These are phyloP conservation scores for Nothopassalora personata DNA, from an alignment of 2,329 filamentous ascomycete genomes.

Conservation along the genomic window DNA sequence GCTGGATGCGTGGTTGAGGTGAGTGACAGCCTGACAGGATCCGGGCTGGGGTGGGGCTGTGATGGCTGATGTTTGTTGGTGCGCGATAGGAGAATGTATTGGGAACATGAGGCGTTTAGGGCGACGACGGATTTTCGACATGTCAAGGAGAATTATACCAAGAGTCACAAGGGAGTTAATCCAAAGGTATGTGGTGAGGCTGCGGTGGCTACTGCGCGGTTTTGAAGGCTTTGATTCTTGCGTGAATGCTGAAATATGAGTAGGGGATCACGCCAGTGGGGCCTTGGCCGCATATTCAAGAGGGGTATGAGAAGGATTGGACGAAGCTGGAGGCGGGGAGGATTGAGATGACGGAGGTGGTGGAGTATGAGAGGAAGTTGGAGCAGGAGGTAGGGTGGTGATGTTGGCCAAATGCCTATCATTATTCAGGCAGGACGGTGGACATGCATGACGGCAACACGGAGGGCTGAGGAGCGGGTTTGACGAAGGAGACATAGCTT, in stretches of 20 bases:
- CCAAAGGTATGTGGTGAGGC: slow-evolving; percentile 35
- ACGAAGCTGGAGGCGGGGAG: slow-evolving; percentile 44
- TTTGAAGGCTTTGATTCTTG: no score
- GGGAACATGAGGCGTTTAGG: slow-evolving; percentile 49
- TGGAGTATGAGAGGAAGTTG: slow-evolving; percentile 30
- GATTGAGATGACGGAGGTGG: slow-evolving; percentile 41
- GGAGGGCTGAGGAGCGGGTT: no score
- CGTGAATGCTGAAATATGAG: no score
- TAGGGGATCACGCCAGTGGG: slow-evolving; percentile 56
- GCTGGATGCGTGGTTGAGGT: slow-evolving; percentile 54
- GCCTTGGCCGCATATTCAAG: slow-evolving; percentile 55
- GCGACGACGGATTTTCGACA: slow-evolving; percentile 61
- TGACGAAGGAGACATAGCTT: no score
- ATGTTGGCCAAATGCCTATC: no score
- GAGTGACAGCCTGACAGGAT: no score
- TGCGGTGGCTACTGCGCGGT: no score
- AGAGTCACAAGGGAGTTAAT: slow-evolving; percentile 56
- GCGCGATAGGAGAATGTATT: slow-evolving; percentile 47
- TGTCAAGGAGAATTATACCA: slow-evolving; percentile 64
- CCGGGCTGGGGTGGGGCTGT: no score
- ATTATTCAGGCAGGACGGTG: no score
- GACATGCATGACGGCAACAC: no score
- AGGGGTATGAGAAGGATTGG: slow-evolving; percentile 48
- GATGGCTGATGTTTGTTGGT: no score
- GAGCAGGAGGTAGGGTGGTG: slow-evolving; percentile 4